Conservation (phyloP, 2,329 filamentous ascomycete species). For the Tolypocladium amazonense region DNA sequence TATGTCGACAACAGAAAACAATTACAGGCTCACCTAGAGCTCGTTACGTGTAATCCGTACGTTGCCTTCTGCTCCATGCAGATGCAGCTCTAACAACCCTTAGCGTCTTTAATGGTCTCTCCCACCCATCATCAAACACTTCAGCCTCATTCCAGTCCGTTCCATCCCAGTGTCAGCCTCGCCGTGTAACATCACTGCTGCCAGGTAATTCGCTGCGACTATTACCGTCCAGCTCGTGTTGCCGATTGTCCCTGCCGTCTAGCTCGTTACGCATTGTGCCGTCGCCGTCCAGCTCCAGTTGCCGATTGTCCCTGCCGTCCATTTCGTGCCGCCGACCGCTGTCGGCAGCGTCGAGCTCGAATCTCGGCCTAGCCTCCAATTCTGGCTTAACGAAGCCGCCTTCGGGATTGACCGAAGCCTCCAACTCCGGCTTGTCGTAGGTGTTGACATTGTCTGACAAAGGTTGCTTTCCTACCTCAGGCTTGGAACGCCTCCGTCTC, state of each 20-base stretch:
- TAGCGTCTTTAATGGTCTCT: background rate
- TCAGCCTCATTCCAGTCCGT: too few species aligned
- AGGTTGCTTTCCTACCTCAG: background rate
- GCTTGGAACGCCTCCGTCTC: background rate
- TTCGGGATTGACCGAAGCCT: background rate
- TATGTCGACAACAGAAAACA: background rate
- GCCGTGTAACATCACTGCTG: background rate
- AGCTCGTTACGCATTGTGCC: background rate
- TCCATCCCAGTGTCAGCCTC: background rate
- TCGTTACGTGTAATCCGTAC: too few species aligned
- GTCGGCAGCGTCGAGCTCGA: background rate
- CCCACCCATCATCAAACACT: background rate
- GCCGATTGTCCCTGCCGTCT: background rate
- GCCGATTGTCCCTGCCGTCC: background rate
- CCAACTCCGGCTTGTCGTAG: background rate
- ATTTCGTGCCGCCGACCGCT: background rate
- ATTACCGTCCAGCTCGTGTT: background rate
- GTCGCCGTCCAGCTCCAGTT: background rate
- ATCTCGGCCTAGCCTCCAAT: background rate
- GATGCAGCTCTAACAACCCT: too few species aligned
- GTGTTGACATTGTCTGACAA: background rate
- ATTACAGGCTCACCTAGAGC: background rate
- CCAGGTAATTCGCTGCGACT: background rate
- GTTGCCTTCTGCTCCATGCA: too few species aligned
- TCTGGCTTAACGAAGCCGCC: background rate